A percentile compares a stretch with the other conserved stretches of the same genome.
Evolutionary conservation across 2,329 filamentous ascomycete species (phyloP).

Genomic region (Fusarium marasasianum): DNA sequence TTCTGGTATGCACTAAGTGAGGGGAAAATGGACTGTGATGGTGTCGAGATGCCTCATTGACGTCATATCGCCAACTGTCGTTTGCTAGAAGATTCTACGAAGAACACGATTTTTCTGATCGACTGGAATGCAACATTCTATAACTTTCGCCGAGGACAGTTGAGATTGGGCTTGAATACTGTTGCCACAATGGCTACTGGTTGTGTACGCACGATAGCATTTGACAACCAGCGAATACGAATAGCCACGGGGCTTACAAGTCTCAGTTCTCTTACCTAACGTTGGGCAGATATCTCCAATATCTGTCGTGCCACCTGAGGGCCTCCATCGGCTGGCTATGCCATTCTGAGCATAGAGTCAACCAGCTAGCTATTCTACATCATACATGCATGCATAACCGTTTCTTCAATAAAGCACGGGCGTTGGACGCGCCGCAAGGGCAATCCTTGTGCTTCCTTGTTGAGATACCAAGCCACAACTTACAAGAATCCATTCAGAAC

Average conservation of each 20-base stretch:
- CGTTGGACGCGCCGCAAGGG: background rate
- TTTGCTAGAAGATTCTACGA: constrained; percentile 19
- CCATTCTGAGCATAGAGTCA: background rate
- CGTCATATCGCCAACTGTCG: constrained; percentile 24
- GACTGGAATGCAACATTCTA: background rate
- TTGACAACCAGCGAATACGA: background rate
- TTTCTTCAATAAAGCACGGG: background rate
- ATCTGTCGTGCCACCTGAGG: background rate
- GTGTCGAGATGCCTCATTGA: constrained; percentile 36
- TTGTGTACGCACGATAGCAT: background rate
- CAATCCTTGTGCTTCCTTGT: background rate
- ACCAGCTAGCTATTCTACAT: background rate
- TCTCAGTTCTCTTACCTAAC: background rate
- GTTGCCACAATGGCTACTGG: background rate
- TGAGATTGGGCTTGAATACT: background rate
- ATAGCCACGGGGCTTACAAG: background rate
- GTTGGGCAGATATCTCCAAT: background rate
- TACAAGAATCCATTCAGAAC: background rate
- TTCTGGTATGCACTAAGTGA: background rate
- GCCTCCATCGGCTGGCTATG: background rate
- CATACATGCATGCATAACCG: background rate
- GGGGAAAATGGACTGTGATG: constrained; percentile 17
- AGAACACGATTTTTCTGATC: background rate
- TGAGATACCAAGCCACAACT: background rate
- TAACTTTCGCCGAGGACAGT: background rate